Evolutionary conservation across 345 rosid species (phyloP), one percentile per base, ranked within the genome.

Genomic region (Citropsis articulata): DNA sequence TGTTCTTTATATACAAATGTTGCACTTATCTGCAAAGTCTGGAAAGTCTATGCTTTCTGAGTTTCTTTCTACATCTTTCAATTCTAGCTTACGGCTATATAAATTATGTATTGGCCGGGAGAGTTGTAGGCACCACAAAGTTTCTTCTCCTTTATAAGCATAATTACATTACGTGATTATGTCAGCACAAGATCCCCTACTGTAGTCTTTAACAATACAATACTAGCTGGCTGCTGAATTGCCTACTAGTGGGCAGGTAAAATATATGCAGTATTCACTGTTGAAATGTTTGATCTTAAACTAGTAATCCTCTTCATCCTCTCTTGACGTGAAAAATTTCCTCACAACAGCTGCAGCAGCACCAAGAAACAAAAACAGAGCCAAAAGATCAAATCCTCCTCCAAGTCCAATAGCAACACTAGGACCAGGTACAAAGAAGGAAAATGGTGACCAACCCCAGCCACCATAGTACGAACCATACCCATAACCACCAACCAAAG

Each of bases 391-490:
- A 16, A 93, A 91, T 22, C 99, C 99, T 64, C 96, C 98, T 31
- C 99, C 98, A 22, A 81, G 62, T 40, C 99, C 97, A 18, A 95
- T 67, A 8, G 94, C 99, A 38, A 92, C 86, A 56, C 89, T 80
- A n/a, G 99, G 97, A 73, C 97, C 94, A 4, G 97, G 98, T 36
- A 92, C 86, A 66, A 92, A 95, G 87, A 86, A 93, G 14, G 98
- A 92, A 82, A 95, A 95, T 0, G 99, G 99, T 4, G 99, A 95
- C 98, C 98, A 93, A 24, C 98, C 98, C 87, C 90, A 93, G 31
- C 98, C 98, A 2, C 98, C 97, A n/a, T 89, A 95, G 85, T 86
- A 86, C 21, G 92, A 88, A 21, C 99, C 97, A 68, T 92, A 95
- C 13, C 98, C 98, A 30, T 95, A 95, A 9, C 99, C 99, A 31